Base-by-base conservation (phyloP, 1,284 basidiomycete genomes). In the Puccinia horiana region DNA sequence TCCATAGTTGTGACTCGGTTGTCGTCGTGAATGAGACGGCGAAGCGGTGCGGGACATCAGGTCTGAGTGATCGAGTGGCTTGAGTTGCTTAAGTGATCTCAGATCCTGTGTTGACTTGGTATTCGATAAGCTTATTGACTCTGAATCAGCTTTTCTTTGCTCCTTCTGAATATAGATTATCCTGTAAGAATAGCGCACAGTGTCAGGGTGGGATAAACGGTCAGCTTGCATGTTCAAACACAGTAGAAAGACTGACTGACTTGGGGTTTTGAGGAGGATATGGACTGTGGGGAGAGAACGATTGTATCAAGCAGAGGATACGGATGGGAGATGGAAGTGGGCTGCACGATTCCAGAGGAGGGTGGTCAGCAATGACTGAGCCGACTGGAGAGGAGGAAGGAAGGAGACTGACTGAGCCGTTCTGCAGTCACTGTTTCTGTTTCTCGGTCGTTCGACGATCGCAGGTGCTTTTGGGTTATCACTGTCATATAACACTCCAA, bases 1-100 rank as follows among this genome's bases (percentile, higher is more conserved):
- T 4, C 69, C 58, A 74, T 72, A 81, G 63, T 69, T 81, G 44
- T 81, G 35, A 29, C 69, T 56, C 47, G 79, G 54, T 23, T 74
- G 69, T 37, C 79, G 79, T 12, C 79, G 79, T 18, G 79, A 52
- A 52, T 81, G 79, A 23, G 79, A 81, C 47, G 79, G 79, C 40
- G 79, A 81, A n/a, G 54, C 70, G 47, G 54, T 81, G 14, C 79
- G 69, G 44, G 79, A 81, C 79, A 81, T 81, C 9, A 26, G 26
- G 65, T 26, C 35, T 20, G 61, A 18, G 18, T 40, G 61, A 65
- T 65, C 61, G 61, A 65, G 2, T 40, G 35, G 18, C 18, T 65
- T 20, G 26, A 3, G 18, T 35, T 61, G 61, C 9, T 65, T 35
- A 52, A n/a, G n/a, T 56, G 54, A 4, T 56, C 26, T 26, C 54